Base-by-base conservation (phyloP, 805 yeast species). In the Candida hispaniensis region DNA sequence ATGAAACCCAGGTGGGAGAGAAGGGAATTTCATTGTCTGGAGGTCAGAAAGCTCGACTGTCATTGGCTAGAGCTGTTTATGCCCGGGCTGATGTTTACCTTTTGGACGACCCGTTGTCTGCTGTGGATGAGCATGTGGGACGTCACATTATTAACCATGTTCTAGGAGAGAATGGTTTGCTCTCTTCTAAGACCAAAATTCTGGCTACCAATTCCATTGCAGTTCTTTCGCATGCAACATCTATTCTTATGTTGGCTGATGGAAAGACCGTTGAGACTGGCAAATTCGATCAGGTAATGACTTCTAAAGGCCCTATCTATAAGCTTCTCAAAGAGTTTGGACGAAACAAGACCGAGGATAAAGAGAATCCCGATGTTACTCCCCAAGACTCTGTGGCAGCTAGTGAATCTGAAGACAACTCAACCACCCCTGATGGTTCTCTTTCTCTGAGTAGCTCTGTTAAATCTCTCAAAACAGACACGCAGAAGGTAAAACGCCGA, bases 111-210 rank as follows among this genome's bases (percentile, higher is more conserved):
- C 83, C 80, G 10, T 63, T 81, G 39, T 72, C 81, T 58, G 93
- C 93, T 4, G 93, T 81, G 6, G 93, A 81, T 55, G 83, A 88
- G 18, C 73, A 80, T 48, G 93, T 80, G 27, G 93, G 91, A n/a
- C 70, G 69, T 39, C 83, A 75, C 47, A 78, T 81, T 34, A 71
- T 80, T 68, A 66, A 71, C 27, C 63, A 71, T 50, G 94, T 86
- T 13, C 63, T 86, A 39, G 93, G 95, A 13, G 73, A 82, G 10
- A 59, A 69, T 18, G 96, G 96, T 42, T 62, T 86, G 45, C 61
- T 86, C 47, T 69, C 71, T 25, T 50, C 79, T 17, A 83, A 82
- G 58, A 71, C 91, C 44, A 76, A 73, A 47, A 62, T 86, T 19
- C 64, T 86, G 52, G 86, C 94, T 10, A 86, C 97, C 7, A 86